Evolutionary conservation across 331 rosid species (phyloP), one percentile per base, ranked within the genome.

Genomic region (Malus hybrid): DNA sequence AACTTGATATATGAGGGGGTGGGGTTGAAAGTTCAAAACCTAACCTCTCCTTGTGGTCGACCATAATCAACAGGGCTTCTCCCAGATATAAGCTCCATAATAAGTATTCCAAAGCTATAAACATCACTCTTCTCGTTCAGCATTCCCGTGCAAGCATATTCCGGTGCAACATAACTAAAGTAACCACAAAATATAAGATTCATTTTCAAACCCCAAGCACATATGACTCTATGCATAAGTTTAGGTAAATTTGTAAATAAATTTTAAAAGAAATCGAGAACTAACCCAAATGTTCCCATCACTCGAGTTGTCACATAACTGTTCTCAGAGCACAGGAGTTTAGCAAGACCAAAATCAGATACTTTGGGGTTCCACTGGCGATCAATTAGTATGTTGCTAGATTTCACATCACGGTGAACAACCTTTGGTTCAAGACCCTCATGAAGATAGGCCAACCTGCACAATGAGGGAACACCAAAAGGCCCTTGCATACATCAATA

Each of bases 241-340:
- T 36, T 14, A 74, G 42, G 34, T 63, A 33, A 10, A 54, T 62
- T 3, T 59, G 20, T 4, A 34, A 28, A 19, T 5, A 7, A 15
- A 60, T 62, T 28, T 36, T 36, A 52, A 42, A 68, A 44, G 39
- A 57, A 16, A 28, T 12, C 1, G 71, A 50, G 79, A 59, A 90
- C 99, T 88, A 75, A 92, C 99, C 99, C 99, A 82, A 95, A 95
- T 42, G 99, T 95, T 22, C 99, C 99, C 99, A 95, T 90, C 71
- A 95, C 99, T 27, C 99, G 92, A 75, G 99, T 95, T 5, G 99
- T 90, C 86, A 95, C 97, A 68, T 89, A 92, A 77, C 99, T 95
- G 13, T 83, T 86, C 44, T 90, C 99, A 3, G 97, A 85, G 81
- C 91, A 80, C 65, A 94, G 69, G 76, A 95, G 99, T 84, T 95